Percentiles rank a stretch among this genome's conserved stretches.
These are phyloP conservation scores for Trametes meyenii DNA, from an alignment of 768 basidiomycete species.

Conservation along the genomic window DNA sequence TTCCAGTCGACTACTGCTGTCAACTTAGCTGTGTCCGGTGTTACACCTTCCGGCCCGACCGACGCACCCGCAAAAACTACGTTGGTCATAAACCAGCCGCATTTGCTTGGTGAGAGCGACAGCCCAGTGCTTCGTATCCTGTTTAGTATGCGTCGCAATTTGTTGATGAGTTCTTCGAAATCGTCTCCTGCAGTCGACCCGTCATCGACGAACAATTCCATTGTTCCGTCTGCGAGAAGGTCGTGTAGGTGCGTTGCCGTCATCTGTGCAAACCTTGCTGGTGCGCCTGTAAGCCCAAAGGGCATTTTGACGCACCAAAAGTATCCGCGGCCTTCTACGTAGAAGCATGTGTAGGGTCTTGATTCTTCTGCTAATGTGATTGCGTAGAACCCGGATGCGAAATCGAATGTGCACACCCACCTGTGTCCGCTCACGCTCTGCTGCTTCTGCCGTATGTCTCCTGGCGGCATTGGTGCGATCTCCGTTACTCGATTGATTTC, in stretches of 20 bases:
- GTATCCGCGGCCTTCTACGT: conserved; percentile 42
- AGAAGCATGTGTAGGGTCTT: conserved; percentile 37
- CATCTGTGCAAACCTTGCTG: conserved; percentile 37
- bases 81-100: conserved; percentile 40
- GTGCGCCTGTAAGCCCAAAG: conserved; percentile 45
- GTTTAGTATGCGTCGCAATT: conserved; percentile 33
- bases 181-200: conserved; percentile 36
- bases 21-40: conserved; percentile 41
- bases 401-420: conserved; percentile 41
- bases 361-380: conserved; percentile 21
- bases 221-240: background rate
- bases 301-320: conserved; percentile 41
- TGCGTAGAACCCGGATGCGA: conserved; percentile 41
- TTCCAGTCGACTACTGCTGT: conserved; percentile 39
- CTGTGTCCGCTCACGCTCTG: conserved; percentile 39
- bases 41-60: conserved; percentile 38
- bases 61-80: conserved; percentile 40
- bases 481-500: conserved; percentile 33
- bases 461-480: conserved; percentile 28
- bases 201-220: conserved; percentile 46
- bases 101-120: conserved; percentile 43
- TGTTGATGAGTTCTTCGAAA: conserved; percentile 33
- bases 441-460: conserved; percentile 45
- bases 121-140: conserved; percentile 33
- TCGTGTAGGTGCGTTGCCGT: conserved; percentile 19